Base-by-base conservation (phyloP, 306 rosid species). In the Gynostemma pentaphyllum region DNA sequence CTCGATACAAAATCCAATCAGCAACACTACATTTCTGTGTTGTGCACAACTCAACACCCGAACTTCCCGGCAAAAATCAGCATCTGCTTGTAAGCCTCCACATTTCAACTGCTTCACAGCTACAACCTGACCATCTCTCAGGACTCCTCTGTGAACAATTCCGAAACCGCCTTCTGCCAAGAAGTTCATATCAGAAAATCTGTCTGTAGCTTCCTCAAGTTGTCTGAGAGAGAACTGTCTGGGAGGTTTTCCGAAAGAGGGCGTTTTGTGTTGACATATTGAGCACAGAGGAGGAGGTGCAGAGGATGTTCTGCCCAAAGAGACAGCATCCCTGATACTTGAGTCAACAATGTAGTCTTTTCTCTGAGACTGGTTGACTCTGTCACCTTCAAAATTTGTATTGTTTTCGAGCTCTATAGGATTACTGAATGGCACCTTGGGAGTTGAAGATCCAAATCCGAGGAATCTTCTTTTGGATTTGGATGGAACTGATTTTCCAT, bases 1-100 rank as follows among this genome's bases (percentile, higher is more conserved):
- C 68, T 88, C 94, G 27, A 80, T 67, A 66, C 99, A 92, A 68
- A 82, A 88, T 30, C 99, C 99, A 32, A 81, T 88, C 66, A 92
- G 78, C 83, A 86, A 69, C 16, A 88, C 99, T 73, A 92, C 88
- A 65, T 92, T 92, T 75, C 99, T 81, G 73, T 92, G 99, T 78
- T 92, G 99, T 2, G 99, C 99, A 69, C 99, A 92, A 70, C 99
- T 86, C 90, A 92, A 69, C 62, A 88, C 81, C 68, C 87, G 80
- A 50, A 92, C 94, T 80, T 92, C 99, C 55, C 96, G 70, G 68
- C 88, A 84, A 78, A 92, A 92, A 78, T 92, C 96, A 70, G 85
- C 67, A 78, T 92, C 90, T 50, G 88, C 95, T 72, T 81, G 84
- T 73, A 84, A 74, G 60, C 99, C 96, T 56, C 87, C 74, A 55